Percentiles rank a stretch among this genome's conserved stretches.
These are phyloP conservation scores for Lipomyces anomalus DNA, from an alignment of 805 yeast genomes.

Conservation along the genomic window DNA sequence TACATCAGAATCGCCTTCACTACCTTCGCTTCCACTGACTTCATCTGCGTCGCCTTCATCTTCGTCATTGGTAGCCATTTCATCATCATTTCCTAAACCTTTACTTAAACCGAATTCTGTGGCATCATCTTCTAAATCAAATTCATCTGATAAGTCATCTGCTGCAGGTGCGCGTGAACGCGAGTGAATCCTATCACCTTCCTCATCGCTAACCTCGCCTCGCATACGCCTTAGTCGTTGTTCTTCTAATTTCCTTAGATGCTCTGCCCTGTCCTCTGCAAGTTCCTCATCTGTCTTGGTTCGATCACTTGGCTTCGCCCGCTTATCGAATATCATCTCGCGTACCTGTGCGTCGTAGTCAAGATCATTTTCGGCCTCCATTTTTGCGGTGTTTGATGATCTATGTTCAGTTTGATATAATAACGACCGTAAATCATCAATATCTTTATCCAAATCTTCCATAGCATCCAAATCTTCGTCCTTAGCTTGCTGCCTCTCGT, in stretches of 20 bases:
- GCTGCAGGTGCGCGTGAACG: slow-evolving; percentile 43
- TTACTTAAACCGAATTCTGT: slow-evolving; percentile 34
- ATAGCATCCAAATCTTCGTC: slow-evolving; percentile 35
- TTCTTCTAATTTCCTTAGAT: slow-evolving; percentile 31
- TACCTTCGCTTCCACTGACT: slow-evolving; percentile 37
- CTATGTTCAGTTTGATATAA: slow-evolving; percentile 8
- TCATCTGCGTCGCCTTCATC: slow-evolving; percentile 38
- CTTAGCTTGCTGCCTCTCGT: slow-evolving; percentile 38
- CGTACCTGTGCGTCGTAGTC: slow-evolving; percentile 36
- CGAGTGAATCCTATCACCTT: slow-evolving; percentile 39
- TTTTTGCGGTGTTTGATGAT: neutral
- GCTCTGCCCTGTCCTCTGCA: slow-evolving; percentile 33
- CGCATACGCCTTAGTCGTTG: slow-evolving; percentile 37
- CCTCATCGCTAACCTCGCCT: slow-evolving; percentile 30
- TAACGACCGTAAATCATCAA: slow-evolving; percentile 28
- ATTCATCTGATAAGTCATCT: slow-evolving; percentile 26
- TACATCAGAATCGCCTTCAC: slow-evolving; percentile 19
- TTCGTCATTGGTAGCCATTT: slow-evolving; percentile 38
- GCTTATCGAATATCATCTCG: slow-evolving; percentile 37
- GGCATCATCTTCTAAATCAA: slow-evolving; percentile 37
- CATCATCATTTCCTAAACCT: slow-evolving; percentile 23
- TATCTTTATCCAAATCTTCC: slow-evolving; percentile 35
- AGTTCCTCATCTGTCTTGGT: slow-evolving; percentile 41
- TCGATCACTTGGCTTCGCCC: slow-evolving; percentile 40
- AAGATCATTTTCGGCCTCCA: slow-evolving; percentile 23